Conservation (phyloP, 768 basidiomycete species). For the Amanita brunnescens region DNA sequence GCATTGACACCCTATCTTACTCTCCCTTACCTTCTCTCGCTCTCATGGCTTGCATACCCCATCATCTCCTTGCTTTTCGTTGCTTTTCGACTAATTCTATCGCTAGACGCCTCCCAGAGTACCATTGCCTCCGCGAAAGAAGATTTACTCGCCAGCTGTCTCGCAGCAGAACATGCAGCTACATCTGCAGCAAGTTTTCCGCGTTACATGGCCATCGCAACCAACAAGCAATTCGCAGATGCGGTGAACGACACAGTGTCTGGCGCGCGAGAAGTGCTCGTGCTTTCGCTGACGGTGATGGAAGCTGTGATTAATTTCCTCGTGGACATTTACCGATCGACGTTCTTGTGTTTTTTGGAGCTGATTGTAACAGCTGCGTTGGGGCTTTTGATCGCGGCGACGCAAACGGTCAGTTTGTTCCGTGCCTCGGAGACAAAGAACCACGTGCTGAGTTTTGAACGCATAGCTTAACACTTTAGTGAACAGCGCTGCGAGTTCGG, state of each 20-base stretch:
- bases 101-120: conserved; percentile 59
- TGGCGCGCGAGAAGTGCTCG: conserved; percentile 64
- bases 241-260: conserved; percentile 74
- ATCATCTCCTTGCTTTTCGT: conserved; percentile 84
- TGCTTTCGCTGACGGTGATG: conserved; percentile 72
- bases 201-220: conserved; percentile 76
- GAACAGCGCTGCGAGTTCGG: conserved; percentile 42
- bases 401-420: conserved; percentile 57
- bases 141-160: conserved; percentile 76
- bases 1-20: conserved; percentile 80
- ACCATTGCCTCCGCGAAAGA: conserved; percentile 62
- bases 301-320: conserved; percentile 88
- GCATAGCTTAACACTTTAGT: conserved; percentile 66
- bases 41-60: conserved; percentile 88
- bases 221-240: conserved; percentile 71
- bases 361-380: conserved; percentile 78
- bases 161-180: conserved; percentile 77
- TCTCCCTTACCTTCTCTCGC: conserved; percentile 74
- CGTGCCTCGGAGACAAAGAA: not conserved
- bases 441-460: not conserved
- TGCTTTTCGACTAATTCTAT: conserved; percentile 72
- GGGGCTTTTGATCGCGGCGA: conserved; percentile 71
- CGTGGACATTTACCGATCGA: conserved; percentile 86
- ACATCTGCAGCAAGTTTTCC: conserved; percentile 81
- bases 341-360: conserved; percentile 90